phyloP scores from a whole-genome alignment of 345 rosid species.

The Acer negundo region DNA sequence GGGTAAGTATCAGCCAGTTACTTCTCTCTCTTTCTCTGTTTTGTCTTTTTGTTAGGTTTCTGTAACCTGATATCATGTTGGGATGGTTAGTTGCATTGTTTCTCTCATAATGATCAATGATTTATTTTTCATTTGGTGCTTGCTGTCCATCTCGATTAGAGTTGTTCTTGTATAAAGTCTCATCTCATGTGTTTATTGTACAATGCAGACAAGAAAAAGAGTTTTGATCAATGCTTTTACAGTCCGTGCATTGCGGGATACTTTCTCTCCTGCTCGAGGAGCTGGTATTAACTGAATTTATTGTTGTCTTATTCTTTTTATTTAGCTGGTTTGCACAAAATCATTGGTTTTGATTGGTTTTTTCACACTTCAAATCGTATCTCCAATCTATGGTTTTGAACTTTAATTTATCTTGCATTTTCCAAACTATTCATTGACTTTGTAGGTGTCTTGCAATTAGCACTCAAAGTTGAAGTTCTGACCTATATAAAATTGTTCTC shows the following conservation, averaged over 20 bases:
- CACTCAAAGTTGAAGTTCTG: constrained; percentile 4
- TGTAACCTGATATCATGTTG: constrained; percentile 8
- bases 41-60: constrained; percentile 6
- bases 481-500: constrained; percentile 15
- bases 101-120: neutral
- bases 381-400: neutral
- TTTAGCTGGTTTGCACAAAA: neutral
- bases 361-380: neutral
- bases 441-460: constrained; percentile 4
- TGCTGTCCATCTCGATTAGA: neutral
- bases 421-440: neutral
- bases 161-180: constrained; percentile 17
- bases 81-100: constrained; percentile 14
- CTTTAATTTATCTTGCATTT: neutral
- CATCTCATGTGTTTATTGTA: constrained; percentile 22
- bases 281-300: constrained; percentile 63
- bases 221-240: constrained; percentile 98
- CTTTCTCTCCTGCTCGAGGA: constrained; percentile 97
- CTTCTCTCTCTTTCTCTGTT: neutral
- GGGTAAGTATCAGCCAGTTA: constrained; percentile 52
- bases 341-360: neutral
- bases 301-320: neutral
- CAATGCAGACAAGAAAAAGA: constrained; percentile 86
- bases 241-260: constrained; percentile 95
- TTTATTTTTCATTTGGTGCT: neutral